A percentile compares a stretch with the other conserved stretches of the same genome.
phyloP scores from a whole-genome alignment of 1,139 yeast species.

The Casaregolazyma lundiana region DNA sequence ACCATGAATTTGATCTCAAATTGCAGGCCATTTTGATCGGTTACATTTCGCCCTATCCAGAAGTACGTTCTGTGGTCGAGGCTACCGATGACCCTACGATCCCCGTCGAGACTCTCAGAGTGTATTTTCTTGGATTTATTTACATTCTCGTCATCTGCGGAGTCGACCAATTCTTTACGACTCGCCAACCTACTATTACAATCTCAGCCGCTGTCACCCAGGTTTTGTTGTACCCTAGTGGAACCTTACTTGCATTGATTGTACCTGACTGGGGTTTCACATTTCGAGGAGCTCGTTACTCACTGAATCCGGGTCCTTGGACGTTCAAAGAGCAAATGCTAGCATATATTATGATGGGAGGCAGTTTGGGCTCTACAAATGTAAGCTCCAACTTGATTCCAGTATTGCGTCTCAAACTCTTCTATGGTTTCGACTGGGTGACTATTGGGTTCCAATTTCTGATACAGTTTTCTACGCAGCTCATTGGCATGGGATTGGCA shows the following conservation, averaged over 20 bases:
- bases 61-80: slow-evolving; percentile 45
- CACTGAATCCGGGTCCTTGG: slow-evolving; percentile 63
- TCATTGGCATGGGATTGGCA: slow-evolving; percentile 59
- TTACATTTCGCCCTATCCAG: slow-evolving; percentile 57
- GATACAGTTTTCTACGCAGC: slow-evolving; percentile 49
- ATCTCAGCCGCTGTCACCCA: slow-evolving; percentile 50
- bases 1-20: slow-evolving; percentile 33
- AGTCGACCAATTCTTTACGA: slow-evolving; percentile 53
- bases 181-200: slow-evolving; percentile 50
- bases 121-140: slow-evolving; percentile 49
- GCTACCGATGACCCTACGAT: slow-evolving; percentile 37
- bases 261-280: slow-evolving; percentile 50
- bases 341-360: slow-evolving; percentile 42
- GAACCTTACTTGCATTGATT: slow-evolving; percentile 32
- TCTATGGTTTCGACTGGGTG: slow-evolving; percentile 42
- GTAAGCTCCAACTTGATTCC: slow-evolving; percentile 22
- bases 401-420: slow-evolving; percentile 22
- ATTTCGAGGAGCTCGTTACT: slow-evolving; percentile 36
- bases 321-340: slow-evolving; percentile 66
- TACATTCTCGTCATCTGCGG: slow-evolving; percentile 58
- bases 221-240: slow-evolving; percentile 55
- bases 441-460: slow-evolving; percentile 47
- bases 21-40: slow-evolving; percentile 49
- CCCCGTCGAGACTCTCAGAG: slow-evolving; percentile 54
- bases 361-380: slow-evolving; percentile 10